Conservation (phyloP, 2,329 filamentous ascomycete genomes). For the Cordyceps farinosa region DNA sequence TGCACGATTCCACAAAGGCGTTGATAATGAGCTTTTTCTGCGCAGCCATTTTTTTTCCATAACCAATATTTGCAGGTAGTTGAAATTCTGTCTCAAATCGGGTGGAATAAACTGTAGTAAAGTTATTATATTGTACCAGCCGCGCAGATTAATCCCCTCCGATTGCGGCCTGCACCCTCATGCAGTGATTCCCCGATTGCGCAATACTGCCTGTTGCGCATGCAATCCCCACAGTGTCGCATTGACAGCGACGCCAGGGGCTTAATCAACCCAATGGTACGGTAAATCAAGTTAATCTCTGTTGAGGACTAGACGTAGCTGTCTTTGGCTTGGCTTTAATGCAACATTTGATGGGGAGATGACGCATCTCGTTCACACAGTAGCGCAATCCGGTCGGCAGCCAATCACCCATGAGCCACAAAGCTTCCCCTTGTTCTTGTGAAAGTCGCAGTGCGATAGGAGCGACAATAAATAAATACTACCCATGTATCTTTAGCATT, state of each 20-base stretch:
- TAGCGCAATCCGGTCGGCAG: constrained; percentile 1
- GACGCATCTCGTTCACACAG: neutral
- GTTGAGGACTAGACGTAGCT: neutral
- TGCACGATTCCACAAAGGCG: constrained; percentile 40
- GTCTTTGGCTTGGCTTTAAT: neutral
- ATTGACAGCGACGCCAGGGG: neutral
- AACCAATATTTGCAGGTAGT: neutral
- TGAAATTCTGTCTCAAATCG: no score
- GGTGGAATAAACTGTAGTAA: no score
- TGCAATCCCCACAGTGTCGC: constrained; percentile 6
- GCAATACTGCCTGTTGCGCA: neutral
- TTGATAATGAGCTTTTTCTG: constrained; percentile 38
- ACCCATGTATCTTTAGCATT: no score
- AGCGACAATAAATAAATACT: neutral
- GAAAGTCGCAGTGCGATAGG: neutral
- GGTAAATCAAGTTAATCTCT: neutral
- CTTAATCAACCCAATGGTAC: neutral
- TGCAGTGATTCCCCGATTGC: neutral
- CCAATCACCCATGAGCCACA: neutral
- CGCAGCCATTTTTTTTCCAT: neutral
- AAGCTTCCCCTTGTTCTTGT: neutral
- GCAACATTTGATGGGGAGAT: neutral
- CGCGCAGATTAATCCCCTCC: neutral
- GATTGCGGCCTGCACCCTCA: neutral
- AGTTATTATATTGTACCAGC: neutral